phyloP scores from a whole-genome alignment of 768 basidiomycete species.

The Cystobasidium onofrii region DNA sequence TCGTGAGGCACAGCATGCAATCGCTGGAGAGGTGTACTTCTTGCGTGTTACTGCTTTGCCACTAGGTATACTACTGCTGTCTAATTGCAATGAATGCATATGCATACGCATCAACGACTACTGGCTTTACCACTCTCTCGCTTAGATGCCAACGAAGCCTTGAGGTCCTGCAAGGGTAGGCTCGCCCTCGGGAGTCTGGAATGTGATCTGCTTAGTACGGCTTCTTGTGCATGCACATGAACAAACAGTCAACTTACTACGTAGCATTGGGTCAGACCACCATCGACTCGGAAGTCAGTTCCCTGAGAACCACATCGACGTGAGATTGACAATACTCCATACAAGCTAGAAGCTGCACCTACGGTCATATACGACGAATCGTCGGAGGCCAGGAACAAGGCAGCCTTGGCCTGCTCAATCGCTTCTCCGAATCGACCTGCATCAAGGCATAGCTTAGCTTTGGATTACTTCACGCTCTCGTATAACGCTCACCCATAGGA shows the following conservation, averaged over 20 bases:
- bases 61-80: no score
- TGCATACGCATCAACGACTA: no score
- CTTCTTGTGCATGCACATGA: no score
- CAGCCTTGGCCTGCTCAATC: conserved; percentile 21
- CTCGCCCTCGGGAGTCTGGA: conserved; percentile 19
- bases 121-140: no score
- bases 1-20: no score
- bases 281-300: conserved; percentile 17
- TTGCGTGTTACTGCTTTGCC: no score
- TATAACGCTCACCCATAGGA: conserved; percentile 18
- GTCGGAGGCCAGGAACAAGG: conserved; percentile 81
- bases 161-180: not conserved
- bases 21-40: no score
- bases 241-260: conserved; percentile 2
- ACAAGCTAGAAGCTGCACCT: not conserved
- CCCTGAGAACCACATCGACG: not conserved
- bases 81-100: no score
- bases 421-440: conserved; percentile 25
- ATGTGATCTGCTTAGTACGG: not conserved
- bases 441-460: not conserved
- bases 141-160: conserved; percentile 9
- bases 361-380: conserved; percentile 88
- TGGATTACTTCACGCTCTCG: not conserved
- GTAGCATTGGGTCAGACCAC: conserved; percentile 16
- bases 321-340: not conserved